These are phyloP conservation scores for Paecilomyces sp. DNA, from an alignment of 2,329 filamentous ascomycete species.

Conservation along the genomic window DNA sequence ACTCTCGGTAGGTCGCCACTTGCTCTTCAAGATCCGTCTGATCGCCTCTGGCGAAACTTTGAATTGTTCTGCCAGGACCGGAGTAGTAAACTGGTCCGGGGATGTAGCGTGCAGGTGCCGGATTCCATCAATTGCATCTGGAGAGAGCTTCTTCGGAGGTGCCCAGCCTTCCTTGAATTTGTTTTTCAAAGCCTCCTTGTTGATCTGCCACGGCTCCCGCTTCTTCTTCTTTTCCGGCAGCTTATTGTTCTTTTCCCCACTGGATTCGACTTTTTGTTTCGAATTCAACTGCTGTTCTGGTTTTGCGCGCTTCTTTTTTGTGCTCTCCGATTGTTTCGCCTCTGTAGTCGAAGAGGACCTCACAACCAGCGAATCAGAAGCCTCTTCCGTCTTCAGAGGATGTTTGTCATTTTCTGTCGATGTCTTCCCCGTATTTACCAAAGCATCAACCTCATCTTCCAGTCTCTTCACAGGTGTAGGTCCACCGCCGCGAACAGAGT, in stretches of 20 bases:
- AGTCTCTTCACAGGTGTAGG: background rate
- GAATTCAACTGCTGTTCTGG: background rate
- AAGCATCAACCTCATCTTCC: background rate
- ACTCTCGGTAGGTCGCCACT: conserved; percentile 36
- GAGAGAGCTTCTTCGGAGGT: conserved; percentile 79
- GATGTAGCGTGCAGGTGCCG: conserved; percentile 71
- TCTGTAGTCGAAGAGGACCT: background rate
- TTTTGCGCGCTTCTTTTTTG: background rate
- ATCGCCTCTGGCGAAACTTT: conserved; percentile 82
- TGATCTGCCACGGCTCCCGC: conserved; percentile 59
- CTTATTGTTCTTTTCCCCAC: background rate
- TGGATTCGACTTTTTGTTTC: background rate
- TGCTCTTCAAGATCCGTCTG: conserved; percentile 67
- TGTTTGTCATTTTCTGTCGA: background rate
- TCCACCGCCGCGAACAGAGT: background rate
- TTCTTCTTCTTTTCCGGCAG: conserved; percentile 17
- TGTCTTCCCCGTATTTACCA: background rate
- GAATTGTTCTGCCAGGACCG: conserved; percentile 68
- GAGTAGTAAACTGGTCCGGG: conserved; percentile 68
- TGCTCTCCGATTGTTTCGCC: background rate
- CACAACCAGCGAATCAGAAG: background rate
- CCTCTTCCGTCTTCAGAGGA: background rate
- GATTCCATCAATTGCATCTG: conserved; percentile 86
- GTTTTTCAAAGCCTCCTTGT: conserved; percentile 65
- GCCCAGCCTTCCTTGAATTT: conserved; percentile 79